Base-by-base conservation (phyloP, 768 basidiomycete species). In the Russula sp. region DNA sequence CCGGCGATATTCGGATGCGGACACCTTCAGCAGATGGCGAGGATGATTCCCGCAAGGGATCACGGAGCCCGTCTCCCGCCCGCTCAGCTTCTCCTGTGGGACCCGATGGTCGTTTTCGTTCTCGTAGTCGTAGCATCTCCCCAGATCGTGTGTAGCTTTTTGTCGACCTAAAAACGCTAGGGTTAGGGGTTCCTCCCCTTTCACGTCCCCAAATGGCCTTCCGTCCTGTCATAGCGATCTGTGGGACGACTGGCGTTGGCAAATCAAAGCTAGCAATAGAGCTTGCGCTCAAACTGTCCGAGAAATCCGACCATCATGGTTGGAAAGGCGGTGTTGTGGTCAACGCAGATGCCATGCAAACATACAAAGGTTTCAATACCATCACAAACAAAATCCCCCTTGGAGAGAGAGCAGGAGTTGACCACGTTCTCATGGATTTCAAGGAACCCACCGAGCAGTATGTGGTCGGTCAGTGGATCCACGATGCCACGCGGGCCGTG, bases 331-430 rank as follows among this genome's bases (percentile, higher is more conserved):
- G 86, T 9, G 84, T 86, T 71, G 82, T 98, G 69, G 87, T 99
- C 72, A 98, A 98, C 72, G 92, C 95, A 11, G 97, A 99, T 75
- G 86, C 96, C 14, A 98, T 99, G 96, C 97, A 99, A 75, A 87
- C 94, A 14, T 98, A 98, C 74, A 79, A 80, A 20, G 96, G 96
- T 0, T 82, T 98, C 74, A 90, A 97, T 75, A 79, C 95, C 57
- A 87, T 98, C 71, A 98, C 96, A 30, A 98, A 98, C 76, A 98
- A 99, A 77, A 82, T 94, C 18, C 84, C 94, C 1, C 71, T 79
- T 14, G 76, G 80, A 32, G 94, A 99, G 75, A 86, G 80, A 72
- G 79, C 83, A 54, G 94, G 91, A 5, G 79, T 99, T 22, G 87
- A 89, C 24, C 97, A 99, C 77, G 85, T 90, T 62, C 79, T 98